These are phyloP conservation scores for Pouteria glomerata DNA, from an alignment of 148 eudicot genomes.

Conservation along the genomic window DNA sequence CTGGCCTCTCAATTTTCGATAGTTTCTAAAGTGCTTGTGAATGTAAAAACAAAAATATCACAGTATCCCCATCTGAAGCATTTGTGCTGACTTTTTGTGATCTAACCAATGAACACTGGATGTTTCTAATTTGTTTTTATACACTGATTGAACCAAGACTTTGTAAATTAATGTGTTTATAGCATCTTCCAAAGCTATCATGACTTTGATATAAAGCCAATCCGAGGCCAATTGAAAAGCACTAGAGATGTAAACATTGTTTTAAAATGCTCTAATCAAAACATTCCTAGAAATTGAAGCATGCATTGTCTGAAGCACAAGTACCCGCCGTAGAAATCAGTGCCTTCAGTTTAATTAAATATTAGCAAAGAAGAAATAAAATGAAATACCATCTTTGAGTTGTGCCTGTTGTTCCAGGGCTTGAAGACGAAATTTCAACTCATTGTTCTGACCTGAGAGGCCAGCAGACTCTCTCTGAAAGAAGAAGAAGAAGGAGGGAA, in stretches of 20 bases:
- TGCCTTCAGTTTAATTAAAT: too few species aligned
- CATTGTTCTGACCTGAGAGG: slow-evolving; percentile 27
- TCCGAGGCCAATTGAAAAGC: neutral
- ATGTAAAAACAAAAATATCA: slow-evolving; percentile 33
- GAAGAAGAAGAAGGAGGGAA: too few species aligned
- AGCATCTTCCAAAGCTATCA: neutral
- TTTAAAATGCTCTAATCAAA: neutral
- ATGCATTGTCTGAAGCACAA: neutral
- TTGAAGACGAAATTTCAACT: slow-evolving; percentile 28
- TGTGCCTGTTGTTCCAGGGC: slow-evolving; percentile 35
- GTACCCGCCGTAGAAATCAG: too few species aligned
- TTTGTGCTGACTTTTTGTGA: slow-evolving; percentile 27
- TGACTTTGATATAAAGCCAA: neutral
- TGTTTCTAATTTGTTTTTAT: neutral
- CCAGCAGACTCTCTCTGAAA: slow-evolving; percentile 26
- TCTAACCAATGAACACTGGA: slow-evolving; percentile 30
- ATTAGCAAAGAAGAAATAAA: neutral
- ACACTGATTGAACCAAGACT: too few species aligned
- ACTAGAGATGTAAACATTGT: too few species aligned
- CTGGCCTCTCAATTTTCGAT: too few species aligned
- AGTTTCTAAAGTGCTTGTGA: slow-evolving; percentile 15
- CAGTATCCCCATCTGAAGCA: slow-evolving; percentile 56
- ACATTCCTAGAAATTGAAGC: neutral
- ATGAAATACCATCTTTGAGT: slow-evolving; percentile 29
- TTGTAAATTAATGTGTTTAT: too few species aligned